Base-by-base conservation (phyloP, 805 yeast species). In the Ascoidea tarda region DNA sequence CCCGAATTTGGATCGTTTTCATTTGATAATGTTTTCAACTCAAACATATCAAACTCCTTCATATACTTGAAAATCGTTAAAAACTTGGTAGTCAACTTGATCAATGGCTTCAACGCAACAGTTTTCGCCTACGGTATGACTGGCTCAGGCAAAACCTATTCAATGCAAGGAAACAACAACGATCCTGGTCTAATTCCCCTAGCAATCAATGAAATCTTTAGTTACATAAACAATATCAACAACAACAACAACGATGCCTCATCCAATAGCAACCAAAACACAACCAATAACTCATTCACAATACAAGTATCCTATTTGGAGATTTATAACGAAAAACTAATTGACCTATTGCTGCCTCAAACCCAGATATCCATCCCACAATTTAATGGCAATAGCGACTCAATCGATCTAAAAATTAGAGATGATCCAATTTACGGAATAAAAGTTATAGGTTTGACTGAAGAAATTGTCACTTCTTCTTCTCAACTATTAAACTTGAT, bases 71-170 rank as follows among this genome's bases (percentile, higher is more conserved):
- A 65, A 12, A 70, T 72, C 50, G 95, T 79, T 49, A 73, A 62
- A 58, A 78, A 71, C 44, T 74, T 75, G 65, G 81, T 74, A 46
- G 69, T 62, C 57, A 78, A 74, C 63, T 79, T 77, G 56, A 73
- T 74, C 59, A 81, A 81, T 14, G 96, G 96, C 0, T 90, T 69
- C 65, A 88, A 88, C 61, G 90, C 90, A 14, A 89, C 96, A 0
- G 79, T 90, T 0, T 88, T 91, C 64, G 97, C 98, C 0, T 88
- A 88, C 61, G 96, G 96, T 44, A 86, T 86, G 88, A 88, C 96
- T 0, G 96, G 96, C 0, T 84, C 95, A 1, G 96, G 96, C 8
- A 88, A 88, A 65, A 88, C 96, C 0, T 81, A 77, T 62, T 78
- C 95, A 1, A 88, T 88, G 95, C 82, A 82, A 57, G 96, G 96